Conservation (phyloP, 2,329 filamentous ascomycete species). For the Chlorencoelia australis region DNA sequence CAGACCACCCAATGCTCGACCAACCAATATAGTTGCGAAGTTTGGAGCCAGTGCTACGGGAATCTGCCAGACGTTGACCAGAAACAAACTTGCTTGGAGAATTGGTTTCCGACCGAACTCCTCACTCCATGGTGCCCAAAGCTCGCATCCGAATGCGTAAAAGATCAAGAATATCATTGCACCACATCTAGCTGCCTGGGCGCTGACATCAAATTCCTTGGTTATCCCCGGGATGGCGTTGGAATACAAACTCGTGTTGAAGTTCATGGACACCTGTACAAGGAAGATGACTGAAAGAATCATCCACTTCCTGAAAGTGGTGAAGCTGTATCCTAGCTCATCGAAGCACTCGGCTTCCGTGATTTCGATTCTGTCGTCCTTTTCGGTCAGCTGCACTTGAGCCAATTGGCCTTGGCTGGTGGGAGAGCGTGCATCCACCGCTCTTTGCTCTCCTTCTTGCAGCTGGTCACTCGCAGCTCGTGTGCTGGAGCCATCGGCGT, state of each 20-base stretch:
- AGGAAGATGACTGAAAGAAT: slow-evolving; percentile 65
- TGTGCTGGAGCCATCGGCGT: too few species aligned
- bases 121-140: slow-evolving; percentile 83
- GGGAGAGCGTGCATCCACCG: too few species aligned
- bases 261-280: slow-evolving; percentile 69
- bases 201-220: slow-evolving; percentile 56
- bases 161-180: slow-evolving; percentile 69
- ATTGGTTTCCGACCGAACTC: slow-evolving; percentile 71
- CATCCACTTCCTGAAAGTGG: slow-evolving; percentile 55
- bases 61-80: slow-evolving; percentile 71
- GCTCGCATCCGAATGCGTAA: slow-evolving; percentile 79
- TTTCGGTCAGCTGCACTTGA: neutral
- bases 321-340: slow-evolving; percentile 53
- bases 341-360: slow-evolving; percentile 52
- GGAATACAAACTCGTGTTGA: slow-evolving; percentile 66
- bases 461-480: too few species aligned
- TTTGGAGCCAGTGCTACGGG: slow-evolving; percentile 65
- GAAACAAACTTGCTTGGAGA: slow-evolving; percentile 59
- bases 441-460: too few species aligned
- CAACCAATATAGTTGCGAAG: slow-evolving; percentile 59
- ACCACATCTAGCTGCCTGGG: slow-evolving; percentile 59
- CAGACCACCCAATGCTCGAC: slow-evolving; percentile 59
- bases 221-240: slow-evolving; percentile 57
- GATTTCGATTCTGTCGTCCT: slow-evolving; percentile 29
- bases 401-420: neutral